These are phyloP conservation scores for Lactifluus volemus DNA, from an alignment of 768 basidiomycete species.

Conservation along the genomic window DNA sequence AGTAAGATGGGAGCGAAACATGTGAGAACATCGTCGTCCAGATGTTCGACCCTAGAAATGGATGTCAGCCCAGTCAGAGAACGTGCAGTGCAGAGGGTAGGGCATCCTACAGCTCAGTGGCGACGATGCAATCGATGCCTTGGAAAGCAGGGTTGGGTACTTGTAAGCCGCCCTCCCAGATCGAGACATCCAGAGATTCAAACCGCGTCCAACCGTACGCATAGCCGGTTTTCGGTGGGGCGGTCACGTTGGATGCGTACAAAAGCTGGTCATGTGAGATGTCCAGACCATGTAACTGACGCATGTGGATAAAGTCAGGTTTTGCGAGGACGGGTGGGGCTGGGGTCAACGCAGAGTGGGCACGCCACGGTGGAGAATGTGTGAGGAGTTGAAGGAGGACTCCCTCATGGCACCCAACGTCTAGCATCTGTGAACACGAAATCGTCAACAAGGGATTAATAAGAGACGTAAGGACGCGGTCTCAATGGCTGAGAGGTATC, in stretches of 20 bases:
- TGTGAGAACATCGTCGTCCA: constrained; percentile 47
- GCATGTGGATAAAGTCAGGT: constrained; percentile 45
- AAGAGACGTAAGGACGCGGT: neutral
- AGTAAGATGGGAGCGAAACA: constrained; percentile 64
- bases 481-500: neutral
- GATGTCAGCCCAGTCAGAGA: neutral
- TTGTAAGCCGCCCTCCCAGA: constrained; percentile 75
- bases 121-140: constrained; percentile 60
- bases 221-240: constrained; percentile 29
- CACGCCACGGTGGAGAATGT: constrained; percentile 66
- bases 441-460: neutral
- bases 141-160: constrained; percentile 57
- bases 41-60: constrained; percentile 64
- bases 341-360: constrained; percentile 26
- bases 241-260: constrained; percentile 41
- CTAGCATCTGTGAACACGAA: constrained; percentile 47
- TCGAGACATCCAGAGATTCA: constrained; percentile 53
- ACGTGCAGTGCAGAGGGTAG: neutral
- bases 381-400: constrained; percentile 59
- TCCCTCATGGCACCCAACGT: constrained; percentile 82
- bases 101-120: constrained; percentile 66
- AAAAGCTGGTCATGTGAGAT: constrained; percentile 44
- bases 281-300: constrained; percentile 59
- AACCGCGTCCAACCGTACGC: constrained; percentile 37
- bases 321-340: constrained; percentile 3